Evolutionary conservation across 2,329 filamentous ascomycete species (phyloP), one percentile per base, ranked within the genome.

Genomic region (Neonectria punicea): DNA sequence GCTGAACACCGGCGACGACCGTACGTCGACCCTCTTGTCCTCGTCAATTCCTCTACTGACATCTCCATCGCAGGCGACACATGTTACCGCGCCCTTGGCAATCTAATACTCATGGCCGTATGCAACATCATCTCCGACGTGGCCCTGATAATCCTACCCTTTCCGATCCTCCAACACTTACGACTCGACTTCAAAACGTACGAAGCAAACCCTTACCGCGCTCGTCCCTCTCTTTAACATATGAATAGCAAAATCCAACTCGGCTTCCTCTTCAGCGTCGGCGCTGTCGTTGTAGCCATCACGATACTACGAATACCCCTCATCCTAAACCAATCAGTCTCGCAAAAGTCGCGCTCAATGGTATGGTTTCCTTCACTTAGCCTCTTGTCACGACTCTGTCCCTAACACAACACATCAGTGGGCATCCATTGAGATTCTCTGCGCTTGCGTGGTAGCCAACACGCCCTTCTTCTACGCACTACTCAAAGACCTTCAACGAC

Each of bases 351-450:
- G 8, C 74, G 75, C 32, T 77, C 75, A 43, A 56, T 75, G 71
- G 75, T 76, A 58, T 11, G 13, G 22, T 11, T 22, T 5, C 10
- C 32, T 32, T 32, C 9, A 11, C 10, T 13, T 13, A 4, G 32
- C 32, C 11, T 34, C 10, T 34, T 5, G 10, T 5, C 32, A 13
- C 9, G 32, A 5, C 16, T n/a, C 7, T n/a, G 36, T 4, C 7
- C 7, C 36, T 51, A 20, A 62, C n/a, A n/a, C 3, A 3, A 1
- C 28, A 20, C 14, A 5, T 18, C 32, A 77, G 75, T 77, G 75
- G 75, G 75, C 75, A 30, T 74, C 75, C 4, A 70, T 77, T 44
- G 75, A 77, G 64, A 77, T 77, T n/a, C 66, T 77, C 1, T 77
- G 75, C 66, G 75, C 73, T 2, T 77, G 75, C 43, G 61, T 77